Percentiles rank a stretch among this genome's conserved stretches.
Evolutionary conservation across 1,284 basidiomycete genomes (phyloP).

Genomic region (Chalciporus piperatoides): DNA sequence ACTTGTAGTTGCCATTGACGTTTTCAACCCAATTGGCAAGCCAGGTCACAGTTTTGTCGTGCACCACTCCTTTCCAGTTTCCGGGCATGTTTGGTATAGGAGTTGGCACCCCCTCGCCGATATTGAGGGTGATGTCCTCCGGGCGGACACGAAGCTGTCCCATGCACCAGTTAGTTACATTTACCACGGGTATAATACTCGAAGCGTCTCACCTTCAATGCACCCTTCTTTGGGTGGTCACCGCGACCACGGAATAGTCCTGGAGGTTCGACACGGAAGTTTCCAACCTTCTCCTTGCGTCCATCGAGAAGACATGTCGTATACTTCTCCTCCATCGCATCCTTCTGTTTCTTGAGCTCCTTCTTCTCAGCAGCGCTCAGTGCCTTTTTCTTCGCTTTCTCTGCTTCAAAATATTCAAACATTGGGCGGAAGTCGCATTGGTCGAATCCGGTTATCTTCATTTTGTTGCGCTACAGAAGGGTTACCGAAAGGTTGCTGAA

Average conservation of each 20-base stretch:
- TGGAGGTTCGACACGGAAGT: constrained; percentile 98
- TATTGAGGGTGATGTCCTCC: constrained; percentile 94
- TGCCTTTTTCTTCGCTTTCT: constrained; percentile 91
- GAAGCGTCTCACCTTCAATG: constrained; percentile 72
- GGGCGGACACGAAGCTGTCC: constrained; percentile 78
- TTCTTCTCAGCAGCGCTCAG: constrained; percentile 88
- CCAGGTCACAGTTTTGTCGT: constrained; percentile 97
- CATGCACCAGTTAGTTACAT: constrained; percentile 9
- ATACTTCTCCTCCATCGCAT: constrained; percentile 82
- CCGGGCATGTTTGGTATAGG: constrained; percentile 88
- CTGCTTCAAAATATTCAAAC: constrained; percentile 89
- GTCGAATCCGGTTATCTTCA: constrained; percentile 75
- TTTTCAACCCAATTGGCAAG: constrained; percentile 97
- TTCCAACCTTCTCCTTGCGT: constrained; percentile 96
- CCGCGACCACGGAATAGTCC: constrained; percentile 97
- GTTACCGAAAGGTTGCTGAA: constrained; percentile 6
- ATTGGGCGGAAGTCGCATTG: constrained; percentile 95
- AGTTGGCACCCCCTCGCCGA: constrained; percentile 68
- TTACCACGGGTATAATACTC: not conserved
- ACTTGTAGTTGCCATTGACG: constrained; percentile 89
- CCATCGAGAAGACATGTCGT: constrained; percentile 88
- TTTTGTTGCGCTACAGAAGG: constrained; percentile 55
- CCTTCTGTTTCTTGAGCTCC: constrained; percentile 80
- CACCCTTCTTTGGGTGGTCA: constrained; percentile 97
- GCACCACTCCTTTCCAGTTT: constrained; percentile 80